Conservation (phyloP, 176 grass and related monocot genomes). For the Triticum dicoccoides region DNA sequence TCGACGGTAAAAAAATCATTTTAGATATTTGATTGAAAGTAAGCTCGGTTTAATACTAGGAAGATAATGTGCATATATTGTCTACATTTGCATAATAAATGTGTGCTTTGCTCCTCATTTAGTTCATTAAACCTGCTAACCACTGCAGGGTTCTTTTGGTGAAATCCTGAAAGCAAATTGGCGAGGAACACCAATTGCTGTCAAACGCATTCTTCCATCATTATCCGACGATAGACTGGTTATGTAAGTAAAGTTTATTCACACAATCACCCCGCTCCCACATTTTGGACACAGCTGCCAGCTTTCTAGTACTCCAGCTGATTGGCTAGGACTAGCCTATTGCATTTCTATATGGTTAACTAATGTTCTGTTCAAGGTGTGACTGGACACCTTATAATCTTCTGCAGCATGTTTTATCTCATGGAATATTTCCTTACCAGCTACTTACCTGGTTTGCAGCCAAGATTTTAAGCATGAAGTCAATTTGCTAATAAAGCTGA, state of each 20-base stretch:
- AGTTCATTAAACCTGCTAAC: constrained; percentile 18
- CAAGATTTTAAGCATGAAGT: constrained; percentile 99
- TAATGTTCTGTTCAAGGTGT: not conserved
- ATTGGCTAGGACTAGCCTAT: not conserved
- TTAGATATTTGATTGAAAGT: not conserved
- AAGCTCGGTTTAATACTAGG: not conserved
- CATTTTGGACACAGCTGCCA: not conserved
- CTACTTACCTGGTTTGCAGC: constrained; percentile 47
- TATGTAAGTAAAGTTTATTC: constrained; percentile 57
- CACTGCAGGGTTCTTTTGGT: constrained; percentile 92
- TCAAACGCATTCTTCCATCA: constrained; percentile 99
- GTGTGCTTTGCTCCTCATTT: not conserved
- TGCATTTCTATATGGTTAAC: not conserved
- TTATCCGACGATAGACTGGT: constrained; percentile 94
- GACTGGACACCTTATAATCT: not conserved
- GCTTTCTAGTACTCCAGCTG: not conserved
- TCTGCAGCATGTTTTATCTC: not conserved
- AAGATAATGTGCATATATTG: not conserved
- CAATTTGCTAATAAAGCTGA: constrained; percentile 92
- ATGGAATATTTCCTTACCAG: constrained; percentile 6
- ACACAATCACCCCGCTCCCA: not conserved
- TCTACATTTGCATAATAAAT: not conserved
- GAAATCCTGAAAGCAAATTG: constrained; percentile 99
- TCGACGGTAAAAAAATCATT: not conserved
- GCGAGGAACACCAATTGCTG: constrained; percentile 97